Evolutionary conservation across 1,284 basidiomycete species (phyloP).

Genomic region (Cutaneotrichosporon cutaneum): DNA sequence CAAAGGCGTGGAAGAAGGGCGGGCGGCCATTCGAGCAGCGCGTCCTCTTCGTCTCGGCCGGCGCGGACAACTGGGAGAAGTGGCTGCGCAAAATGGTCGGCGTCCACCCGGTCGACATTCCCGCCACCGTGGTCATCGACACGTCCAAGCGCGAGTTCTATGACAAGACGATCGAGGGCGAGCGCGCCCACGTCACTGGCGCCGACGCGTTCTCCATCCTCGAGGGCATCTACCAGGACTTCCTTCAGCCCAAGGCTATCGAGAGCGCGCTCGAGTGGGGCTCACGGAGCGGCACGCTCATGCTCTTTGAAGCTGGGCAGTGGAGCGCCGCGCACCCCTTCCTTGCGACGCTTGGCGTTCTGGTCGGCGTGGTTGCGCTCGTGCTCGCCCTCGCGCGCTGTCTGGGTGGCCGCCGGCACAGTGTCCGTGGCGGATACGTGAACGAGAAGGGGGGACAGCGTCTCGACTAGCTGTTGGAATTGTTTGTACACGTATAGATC

Average conservation of each 20-base stretch:
- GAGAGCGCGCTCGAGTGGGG: constrained; percentile 21
- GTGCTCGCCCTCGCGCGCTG: constrained; percentile 40
- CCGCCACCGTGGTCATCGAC: constrained; percentile 71
- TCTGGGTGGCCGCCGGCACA: constrained; percentile 30
- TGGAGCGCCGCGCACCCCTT: constrained; percentile 46
- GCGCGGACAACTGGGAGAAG: constrained; percentile 70
- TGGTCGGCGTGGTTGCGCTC: constrained; percentile 37
- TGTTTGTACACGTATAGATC: background rate
- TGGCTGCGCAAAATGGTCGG: constrained; percentile 88
- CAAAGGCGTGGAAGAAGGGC: constrained; percentile 63
- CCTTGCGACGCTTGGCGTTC: constrained; percentile 38
- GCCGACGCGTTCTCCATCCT: constrained; percentile 67
- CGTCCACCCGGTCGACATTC: constrained; percentile 55
- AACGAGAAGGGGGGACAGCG: constrained; percentile 24
- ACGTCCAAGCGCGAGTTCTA: constrained; percentile 55
- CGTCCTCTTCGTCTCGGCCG: constrained; percentile 83
- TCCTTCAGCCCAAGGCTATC: constrained; percentile 57
- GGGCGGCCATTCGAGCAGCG: constrained; percentile 55
- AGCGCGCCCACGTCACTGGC: constrained; percentile 61
- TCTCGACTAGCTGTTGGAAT: constrained; percentile 12
- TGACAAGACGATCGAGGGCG: constrained; percentile 67
- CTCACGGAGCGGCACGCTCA: background rate
- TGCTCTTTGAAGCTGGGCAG: constrained; percentile 4
- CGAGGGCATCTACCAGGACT: constrained; percentile 64
- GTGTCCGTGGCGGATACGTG: constrained; percentile 17